Evolutionary conservation across 2,329 filamentous ascomycete genomes (phyloP).

Genomic region (Penicillium sp.): DNA sequence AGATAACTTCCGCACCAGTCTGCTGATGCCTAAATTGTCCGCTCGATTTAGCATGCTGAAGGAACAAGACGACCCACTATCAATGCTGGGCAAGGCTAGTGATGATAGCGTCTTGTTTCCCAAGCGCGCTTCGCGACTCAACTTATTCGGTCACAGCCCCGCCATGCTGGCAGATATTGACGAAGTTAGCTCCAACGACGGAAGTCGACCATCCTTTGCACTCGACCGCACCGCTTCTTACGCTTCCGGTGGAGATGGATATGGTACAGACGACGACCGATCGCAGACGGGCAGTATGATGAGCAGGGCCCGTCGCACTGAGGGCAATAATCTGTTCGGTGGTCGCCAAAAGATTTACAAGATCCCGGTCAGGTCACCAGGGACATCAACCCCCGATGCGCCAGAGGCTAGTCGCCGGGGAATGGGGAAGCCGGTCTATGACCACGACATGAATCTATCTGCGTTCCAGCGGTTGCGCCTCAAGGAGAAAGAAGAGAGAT

Average conservation of each 20-base stretch:
- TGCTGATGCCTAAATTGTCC: slow-evolving; percentile 92
- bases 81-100: slow-evolving; percentile 86
- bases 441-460: slow-evolving; percentile 79
- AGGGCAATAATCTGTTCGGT: slow-evolving; percentile 91
- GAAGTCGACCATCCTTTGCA: slow-evolving; percentile 57
- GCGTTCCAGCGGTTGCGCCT: slow-evolving; percentile 74
- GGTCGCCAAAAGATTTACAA: slow-evolving; percentile 95
- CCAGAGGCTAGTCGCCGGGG: slow-evolving; percentile 33
- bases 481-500: slow-evolving; percentile 50
- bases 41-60: slow-evolving; percentile 95
- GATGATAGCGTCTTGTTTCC: slow-evolving; percentile 89
- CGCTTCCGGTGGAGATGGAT: slow-evolving; percentile 56
- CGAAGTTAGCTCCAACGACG: slow-evolving; percentile 78
- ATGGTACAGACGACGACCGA: slow-evolving; percentile 64
- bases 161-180: slow-evolving; percentile 75
- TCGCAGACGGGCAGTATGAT: slow-evolving; percentile 68
- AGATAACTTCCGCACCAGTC: slow-evolving; percentile 91
- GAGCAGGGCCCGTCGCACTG: slow-evolving; percentile 74
- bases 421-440: slow-evolving; percentile 71
- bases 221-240: slow-evolving; percentile 63
- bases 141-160: slow-evolving; percentile 65
- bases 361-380: slow-evolving; percentile 57
- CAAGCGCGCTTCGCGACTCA: slow-evolving; percentile 73
- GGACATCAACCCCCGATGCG: slow-evolving; percentile 22
- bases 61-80: slow-evolving; percentile 88